phyloP scores from a whole-genome alignment of 768 basidiomycete genomes.

The Candolleomyces efflorescens region DNA sequence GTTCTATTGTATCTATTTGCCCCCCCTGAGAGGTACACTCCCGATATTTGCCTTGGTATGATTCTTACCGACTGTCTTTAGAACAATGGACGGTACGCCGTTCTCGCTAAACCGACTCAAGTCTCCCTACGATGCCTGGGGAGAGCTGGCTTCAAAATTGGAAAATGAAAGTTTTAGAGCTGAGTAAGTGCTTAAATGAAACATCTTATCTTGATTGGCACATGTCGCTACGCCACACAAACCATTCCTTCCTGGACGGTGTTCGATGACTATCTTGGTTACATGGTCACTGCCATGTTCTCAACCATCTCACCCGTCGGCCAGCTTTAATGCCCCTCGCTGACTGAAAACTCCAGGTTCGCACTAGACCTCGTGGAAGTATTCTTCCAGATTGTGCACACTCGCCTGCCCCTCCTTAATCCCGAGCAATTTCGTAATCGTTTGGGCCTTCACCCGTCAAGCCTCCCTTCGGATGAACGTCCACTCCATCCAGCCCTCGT shows the following conservation, averaged over 20 bases:
- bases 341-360: constrained; percentile 50
- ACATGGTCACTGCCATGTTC: constrained; percentile 1
- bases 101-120: constrained; percentile 31
- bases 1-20: constrained; percentile 72
- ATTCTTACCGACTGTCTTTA: constrained; percentile 11
- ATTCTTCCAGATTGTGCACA: constrained; percentile 90
- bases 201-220: constrained; percentile 21
- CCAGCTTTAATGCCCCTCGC: constrained; percentile 7
- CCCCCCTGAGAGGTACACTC: constrained; percentile 57
- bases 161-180: constrained; percentile 69
- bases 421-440: constrained; percentile 75
- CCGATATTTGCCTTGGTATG: constrained; percentile 22
- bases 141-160: constrained; percentile 67
- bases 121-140: constrained; percentile 66
- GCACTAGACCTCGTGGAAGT: constrained; percentile 92
- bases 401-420: constrained; percentile 83
- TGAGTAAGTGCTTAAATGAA: constrained; percentile 62
- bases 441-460: constrained; percentile 26
- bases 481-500: constrained; percentile 69
- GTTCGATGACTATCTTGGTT: too few relatives aligned
- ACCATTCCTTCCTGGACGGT: not conserved
- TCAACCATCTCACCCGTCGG: constrained; percentile 13
- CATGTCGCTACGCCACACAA: constrained; percentile 8
- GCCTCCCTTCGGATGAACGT: constrained; percentile 27
- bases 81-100: constrained; percentile 34